Evolutionary conservation across 169 alveolate genomes (phyloP), one percentile per base, ranked within the genome.

Genomic region (Eimeria maxima): DNA sequence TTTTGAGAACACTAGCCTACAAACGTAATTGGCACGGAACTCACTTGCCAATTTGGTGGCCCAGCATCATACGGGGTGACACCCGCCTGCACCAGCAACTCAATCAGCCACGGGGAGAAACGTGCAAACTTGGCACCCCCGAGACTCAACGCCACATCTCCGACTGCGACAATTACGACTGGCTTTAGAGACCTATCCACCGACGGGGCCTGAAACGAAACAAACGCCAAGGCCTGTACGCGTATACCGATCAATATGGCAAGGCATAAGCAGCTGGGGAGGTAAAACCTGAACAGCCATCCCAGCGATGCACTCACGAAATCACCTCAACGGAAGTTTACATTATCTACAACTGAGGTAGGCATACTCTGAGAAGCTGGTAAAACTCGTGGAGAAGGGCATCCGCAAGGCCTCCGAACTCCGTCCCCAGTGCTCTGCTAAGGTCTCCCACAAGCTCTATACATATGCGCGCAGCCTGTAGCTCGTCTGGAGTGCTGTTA

Each of bases 101-200:
- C 97, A 96, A 98, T 97, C 67, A 98, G 95, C 88, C 97, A 97
- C 78, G 97, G 97, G 87, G 98, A 96, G 96, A 96, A 98, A 16
- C 96, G 97, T 63, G 97, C 89, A 88, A 98, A 98, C 44, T 86
- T 53, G 83, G 73, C 97, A n/a, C 97, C 98, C 47, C 98, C 98
- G 29, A 98, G 94, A 53, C 98, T 98, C 98, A 98, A 96, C 42
- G 99, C 98, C 27, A 98, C 98, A 89, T 98, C 99, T 11, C 99
- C 99, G 38, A 98, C 97, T 20, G 98, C 98, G 27, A 98, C 95
- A 88, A 98, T 97, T 60, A 98, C 98, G 63, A 97, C 96, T 63
- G 99, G 98, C 93, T 98, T 98, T 78, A 98, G 97, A 73, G 98
- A 97, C 84, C 98, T 97, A 45, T 98, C 99, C 20, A 97, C 98